A percentile compares a stretch with the other conserved stretches of the same genome.
These are phyloP conservation scores for Hypoxylon sp. DNA, from an alignment of 2,329 filamentous ascomycete species.

Conservation along the genomic window DNA sequence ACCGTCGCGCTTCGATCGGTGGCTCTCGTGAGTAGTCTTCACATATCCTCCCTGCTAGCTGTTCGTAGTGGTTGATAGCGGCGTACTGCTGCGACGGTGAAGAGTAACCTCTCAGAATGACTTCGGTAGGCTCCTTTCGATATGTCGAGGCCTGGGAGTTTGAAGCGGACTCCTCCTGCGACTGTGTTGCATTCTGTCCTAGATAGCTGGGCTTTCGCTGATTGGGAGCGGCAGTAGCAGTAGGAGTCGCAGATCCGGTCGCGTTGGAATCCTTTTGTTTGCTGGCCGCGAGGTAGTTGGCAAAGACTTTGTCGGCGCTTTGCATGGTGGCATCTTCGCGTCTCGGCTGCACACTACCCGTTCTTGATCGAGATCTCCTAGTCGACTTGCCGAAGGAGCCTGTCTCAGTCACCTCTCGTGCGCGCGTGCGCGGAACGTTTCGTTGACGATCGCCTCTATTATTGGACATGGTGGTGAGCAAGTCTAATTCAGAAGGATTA, in stretches of 20 bases:
- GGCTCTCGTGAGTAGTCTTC: conserved; percentile 93
- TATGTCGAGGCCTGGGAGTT: conserved; percentile 48
- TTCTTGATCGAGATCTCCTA: conserved; percentile 71
- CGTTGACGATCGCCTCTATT: conserved; percentile 66
- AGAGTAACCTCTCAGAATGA: conserved; percentile 86
- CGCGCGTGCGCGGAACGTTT: conserved; percentile 61
- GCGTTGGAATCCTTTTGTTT: conserved; percentile 55
- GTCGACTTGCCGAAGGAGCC: conserved; percentile 77
- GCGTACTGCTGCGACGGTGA: conserved; percentile 79
- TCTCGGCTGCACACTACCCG: conserved; percentile 66
- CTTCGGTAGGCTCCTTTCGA: conserved; percentile 70
- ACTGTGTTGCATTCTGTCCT: conserved; percentile 51
- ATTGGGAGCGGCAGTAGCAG: conserved; percentile 16
- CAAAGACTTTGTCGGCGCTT: conserved; percentile 72
- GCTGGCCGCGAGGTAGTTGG: conserved; percentile 65
- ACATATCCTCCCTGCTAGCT: conserved; percentile 85
- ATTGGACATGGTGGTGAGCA: conserved; percentile 38
- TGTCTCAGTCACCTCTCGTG: conserved; percentile 67
- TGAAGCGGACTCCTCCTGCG: conserved; percentile 54
- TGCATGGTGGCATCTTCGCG: conserved; percentile 72
- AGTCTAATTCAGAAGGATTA: not conserved
- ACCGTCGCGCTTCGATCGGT: conserved; percentile 76
- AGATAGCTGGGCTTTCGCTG: conserved; percentile 55
- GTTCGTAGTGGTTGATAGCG: conserved; percentile 88
- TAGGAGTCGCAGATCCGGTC: conserved; percentile 38